Conservation (phyloP, 176 grass and related monocot species). For the Ananas comosus region DNA sequence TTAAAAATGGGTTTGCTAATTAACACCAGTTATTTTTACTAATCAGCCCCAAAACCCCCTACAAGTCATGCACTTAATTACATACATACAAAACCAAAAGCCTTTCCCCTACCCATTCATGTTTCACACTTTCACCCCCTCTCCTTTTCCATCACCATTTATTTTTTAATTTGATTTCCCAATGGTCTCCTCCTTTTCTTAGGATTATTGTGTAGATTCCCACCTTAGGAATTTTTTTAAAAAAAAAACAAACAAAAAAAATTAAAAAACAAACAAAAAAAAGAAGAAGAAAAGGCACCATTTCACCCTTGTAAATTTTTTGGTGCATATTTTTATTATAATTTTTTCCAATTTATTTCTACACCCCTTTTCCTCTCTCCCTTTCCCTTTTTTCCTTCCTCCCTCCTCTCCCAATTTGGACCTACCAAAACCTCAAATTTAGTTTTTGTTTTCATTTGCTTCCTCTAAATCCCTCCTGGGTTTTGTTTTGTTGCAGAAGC, state of each 20-base stretch:
- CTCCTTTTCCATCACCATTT: background rate
- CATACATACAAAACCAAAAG: background rate
- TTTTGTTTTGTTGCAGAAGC: conserved; percentile 25
- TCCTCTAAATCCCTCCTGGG: conserved; percentile 4
- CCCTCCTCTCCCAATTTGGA: conserved; percentile 28
- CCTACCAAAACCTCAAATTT: conserved; percentile 29
- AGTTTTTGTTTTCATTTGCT: conserved; percentile 10
- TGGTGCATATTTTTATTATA: conserved; percentile 9
- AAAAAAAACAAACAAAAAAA: too few species aligned
- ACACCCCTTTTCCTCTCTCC: conserved; percentile 30
- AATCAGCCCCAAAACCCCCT: too few species aligned
- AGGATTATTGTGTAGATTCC: conserved; percentile 23
- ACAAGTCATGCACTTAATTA: too few species aligned
- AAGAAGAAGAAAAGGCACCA: background rate
- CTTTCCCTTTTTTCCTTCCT: conserved; percentile 9
- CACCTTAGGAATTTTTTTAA: background rate
- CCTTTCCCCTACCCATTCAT: background rate
- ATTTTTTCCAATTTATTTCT: conserved; percentile 41
- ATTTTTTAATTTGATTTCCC: background rate
- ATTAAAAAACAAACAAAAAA: too few species aligned
- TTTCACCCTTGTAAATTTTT: conserved; percentile 42
- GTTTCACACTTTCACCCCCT: background rate
- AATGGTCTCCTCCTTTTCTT: background rate
- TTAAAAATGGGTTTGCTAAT: too few species aligned
- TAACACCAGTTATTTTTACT: too few species aligned